phyloP scores from a whole-genome alignment of 768 basidiomycete species.

The Mycena capillaripes region DNA sequence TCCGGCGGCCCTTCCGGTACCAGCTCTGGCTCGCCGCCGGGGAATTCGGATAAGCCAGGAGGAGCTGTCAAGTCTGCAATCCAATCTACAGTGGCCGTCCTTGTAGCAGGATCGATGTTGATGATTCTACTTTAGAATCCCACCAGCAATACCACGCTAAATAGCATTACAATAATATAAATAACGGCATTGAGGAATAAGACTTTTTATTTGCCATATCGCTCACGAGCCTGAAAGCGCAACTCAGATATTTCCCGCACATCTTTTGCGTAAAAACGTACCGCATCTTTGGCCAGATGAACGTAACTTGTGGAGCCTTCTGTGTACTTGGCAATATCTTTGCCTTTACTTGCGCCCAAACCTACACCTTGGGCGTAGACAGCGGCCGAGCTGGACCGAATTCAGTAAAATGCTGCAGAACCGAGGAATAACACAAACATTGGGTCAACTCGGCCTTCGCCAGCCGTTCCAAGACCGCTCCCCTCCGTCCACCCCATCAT shows the following conservation, averaged over 20 bases:
- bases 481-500: constrained; percentile 99
- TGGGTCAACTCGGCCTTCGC: constrained; percentile 90
- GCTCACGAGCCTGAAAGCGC: constrained; percentile 44
- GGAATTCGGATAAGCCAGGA: not conserved
- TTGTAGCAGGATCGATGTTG: not conserved
- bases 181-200: not conserved
- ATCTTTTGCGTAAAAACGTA: constrained; percentile 47
- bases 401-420: constrained; percentile 15
- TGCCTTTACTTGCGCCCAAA: constrained; percentile 92
- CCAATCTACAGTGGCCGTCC: not conserved
- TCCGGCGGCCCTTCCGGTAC: not conserved
- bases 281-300: constrained; percentile 79
- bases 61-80: not conserved
- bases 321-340: constrained; percentile 80
- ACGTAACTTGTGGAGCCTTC: constrained; percentile 81
- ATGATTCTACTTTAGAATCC: not conserved
- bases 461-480: constrained; percentile 84
- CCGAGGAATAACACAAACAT: constrained; percentile 64
- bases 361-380: constrained; percentile 92
- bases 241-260: not conserved
- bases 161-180: constrained; percentile 21
- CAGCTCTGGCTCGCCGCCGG: constrained; percentile 16
- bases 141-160: not conserved
- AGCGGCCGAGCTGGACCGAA: constrained; percentile 74
- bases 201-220: constrained; percentile 33